These are phyloP conservation scores for Carex kokanica DNA, from an alignment of 176 grass and related monocot genomes.

Conservation along the genomic window DNA sequence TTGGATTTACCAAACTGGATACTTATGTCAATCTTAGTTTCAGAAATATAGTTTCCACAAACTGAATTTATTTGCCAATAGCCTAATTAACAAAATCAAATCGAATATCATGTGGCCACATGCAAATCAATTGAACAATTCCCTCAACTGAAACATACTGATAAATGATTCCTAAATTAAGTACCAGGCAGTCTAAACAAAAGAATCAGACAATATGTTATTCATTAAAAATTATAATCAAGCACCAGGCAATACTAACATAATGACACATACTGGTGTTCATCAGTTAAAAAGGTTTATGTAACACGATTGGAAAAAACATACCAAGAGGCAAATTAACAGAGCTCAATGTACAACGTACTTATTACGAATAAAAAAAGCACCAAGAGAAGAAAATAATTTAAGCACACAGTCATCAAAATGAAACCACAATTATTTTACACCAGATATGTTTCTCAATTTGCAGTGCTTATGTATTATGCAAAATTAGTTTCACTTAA, in stretches of 20 bases:
- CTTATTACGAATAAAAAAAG: neutral
- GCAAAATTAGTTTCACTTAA: constrained; percentile 20
- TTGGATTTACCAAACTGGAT: neutral
- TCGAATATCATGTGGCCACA: neutral
- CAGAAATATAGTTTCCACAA: neutral
- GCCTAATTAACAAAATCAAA: neutral
- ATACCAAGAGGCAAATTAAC: neutral
- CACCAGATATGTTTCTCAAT: neutral
- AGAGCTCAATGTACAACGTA: neutral
- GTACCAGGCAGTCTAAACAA: neutral
- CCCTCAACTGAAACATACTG: neutral
- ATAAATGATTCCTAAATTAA: neutral
- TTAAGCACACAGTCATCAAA: neutral
- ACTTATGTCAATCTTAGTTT: neutral
- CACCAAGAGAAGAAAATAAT: neutral
- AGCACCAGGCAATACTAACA: neutral
- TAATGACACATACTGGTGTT: neutral
- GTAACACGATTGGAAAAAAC: neutral
- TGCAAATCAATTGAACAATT: neutral
- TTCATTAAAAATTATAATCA: neutral
- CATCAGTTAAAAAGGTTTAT: neutral
- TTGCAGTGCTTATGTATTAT: neutral
- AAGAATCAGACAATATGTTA: neutral
- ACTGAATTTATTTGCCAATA: neutral
- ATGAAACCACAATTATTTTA: neutral